Evolutionary conservation across 306 rosid species (phyloP).

Genomic region (Inga leiocalycina): DNA sequence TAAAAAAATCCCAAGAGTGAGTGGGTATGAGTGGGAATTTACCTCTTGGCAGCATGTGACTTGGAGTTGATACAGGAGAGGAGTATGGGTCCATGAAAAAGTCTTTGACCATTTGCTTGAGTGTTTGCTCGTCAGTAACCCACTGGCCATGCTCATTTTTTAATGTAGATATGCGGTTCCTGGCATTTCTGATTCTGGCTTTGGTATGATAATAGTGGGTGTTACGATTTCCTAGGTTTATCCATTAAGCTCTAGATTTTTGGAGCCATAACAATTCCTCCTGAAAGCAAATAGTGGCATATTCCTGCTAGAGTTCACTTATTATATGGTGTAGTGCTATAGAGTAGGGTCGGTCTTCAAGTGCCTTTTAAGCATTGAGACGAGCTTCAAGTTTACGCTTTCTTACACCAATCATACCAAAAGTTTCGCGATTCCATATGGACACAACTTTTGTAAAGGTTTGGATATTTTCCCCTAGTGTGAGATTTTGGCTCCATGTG

Average conservation of each 20-base stretch:
- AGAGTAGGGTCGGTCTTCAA: too few species aligned
- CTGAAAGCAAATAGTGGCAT: neutral
- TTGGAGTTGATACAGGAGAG: neutral
- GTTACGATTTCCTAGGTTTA: neutral
- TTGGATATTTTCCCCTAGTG: too few species aligned
- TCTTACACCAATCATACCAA: too few species aligned
- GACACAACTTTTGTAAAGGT: too few species aligned
- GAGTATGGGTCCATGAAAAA: too few species aligned
- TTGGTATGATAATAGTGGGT: neutral
- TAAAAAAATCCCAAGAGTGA: fast-evolving
- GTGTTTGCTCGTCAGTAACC: neutral
- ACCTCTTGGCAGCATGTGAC: neutral
- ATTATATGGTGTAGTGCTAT: too few species aligned
- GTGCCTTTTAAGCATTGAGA: too few species aligned
- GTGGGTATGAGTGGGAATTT: neutral
- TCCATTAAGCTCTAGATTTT: neutral
- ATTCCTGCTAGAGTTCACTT: too few species aligned
- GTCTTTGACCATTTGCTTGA: neutral
- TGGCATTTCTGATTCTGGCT: neutral
- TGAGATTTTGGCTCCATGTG: too few species aligned
- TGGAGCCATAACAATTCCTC: neutral
- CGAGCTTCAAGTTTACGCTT: too few species aligned
- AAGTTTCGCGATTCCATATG: too few species aligned
- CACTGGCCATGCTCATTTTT: neutral
- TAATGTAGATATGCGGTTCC: neutral